phyloP scores from a whole-genome alignment of 169 alveolate genomes.

The Plasmodium ovale region DNA sequence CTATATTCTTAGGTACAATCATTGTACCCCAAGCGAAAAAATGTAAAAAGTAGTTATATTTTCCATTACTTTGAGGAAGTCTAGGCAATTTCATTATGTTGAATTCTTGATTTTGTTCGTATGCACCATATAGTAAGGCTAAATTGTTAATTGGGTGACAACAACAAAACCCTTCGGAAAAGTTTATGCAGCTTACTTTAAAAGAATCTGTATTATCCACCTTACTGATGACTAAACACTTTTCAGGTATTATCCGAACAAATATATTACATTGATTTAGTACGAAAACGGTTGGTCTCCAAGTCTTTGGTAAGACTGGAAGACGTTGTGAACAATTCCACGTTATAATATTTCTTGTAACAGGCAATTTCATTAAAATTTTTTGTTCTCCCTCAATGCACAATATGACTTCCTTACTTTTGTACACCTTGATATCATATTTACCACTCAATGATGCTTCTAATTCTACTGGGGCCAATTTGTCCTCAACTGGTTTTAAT shows the following conservation, averaged over 20 bases:
- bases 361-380: conserved; percentile 79
- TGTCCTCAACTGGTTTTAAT: conserved; percentile 16
- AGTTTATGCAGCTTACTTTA: conserved; percentile 78
- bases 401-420: conserved; percentile 27
- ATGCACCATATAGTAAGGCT: conserved; percentile 81
- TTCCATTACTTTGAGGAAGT: conserved; percentile 66
- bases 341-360: conserved; percentile 74
- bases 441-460: conserved; percentile 71
- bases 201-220: conserved; percentile 65
- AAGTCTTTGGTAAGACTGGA: conserved; percentile 81
- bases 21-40: conserved; percentile 82
- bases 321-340: conserved; percentile 79
- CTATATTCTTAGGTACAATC: conserved; percentile 77
- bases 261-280: conserved; percentile 70
- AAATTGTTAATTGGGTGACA: conserved; percentile 79
- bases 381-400: conserved; percentile 82
- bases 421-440: conserved; percentile 60
- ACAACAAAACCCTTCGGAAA: conserved; percentile 80
- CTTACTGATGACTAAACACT: conserved; percentile 76
- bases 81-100: conserved; percentile 74
- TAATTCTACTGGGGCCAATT: conserved; percentile 22
- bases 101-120: conserved; percentile 61
- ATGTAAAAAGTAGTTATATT: conserved; percentile 81
- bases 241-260: conserved; percentile 76
- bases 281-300: conserved; percentile 80